These are phyloP conservation scores for Amaranthus palmeri DNA, from an alignment of 148 eudicot species.

Conservation along the genomic window DNA sequence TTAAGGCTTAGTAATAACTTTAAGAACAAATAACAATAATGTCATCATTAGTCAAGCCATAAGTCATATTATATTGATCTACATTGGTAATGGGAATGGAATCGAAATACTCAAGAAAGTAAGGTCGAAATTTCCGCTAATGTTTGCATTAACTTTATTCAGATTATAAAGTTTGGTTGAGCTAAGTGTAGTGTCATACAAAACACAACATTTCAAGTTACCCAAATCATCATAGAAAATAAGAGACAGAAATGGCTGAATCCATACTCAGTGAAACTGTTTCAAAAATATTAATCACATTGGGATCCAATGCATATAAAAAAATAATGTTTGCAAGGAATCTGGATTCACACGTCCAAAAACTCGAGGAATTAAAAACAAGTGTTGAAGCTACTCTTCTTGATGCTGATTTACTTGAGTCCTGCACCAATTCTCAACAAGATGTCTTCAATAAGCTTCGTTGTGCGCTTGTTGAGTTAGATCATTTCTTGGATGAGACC, in stretches of 20 bases:
- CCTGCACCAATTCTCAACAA: not conserved
- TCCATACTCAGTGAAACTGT: not conserved
- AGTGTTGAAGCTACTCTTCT: slow-evolving; percentile 7
- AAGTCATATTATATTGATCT: too few relatives aligned
- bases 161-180: too few relatives aligned
- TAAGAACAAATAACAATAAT: too few relatives aligned
- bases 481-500: slow-evolving; percentile 12
- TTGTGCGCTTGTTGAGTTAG: not conserved
- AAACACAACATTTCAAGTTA: too few relatives aligned
- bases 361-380: not conserved
- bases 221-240: too few relatives aligned
- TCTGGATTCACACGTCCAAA: not conserved
- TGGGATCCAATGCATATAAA: not conserved
- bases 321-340: not conserved
- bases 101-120: too few relatives aligned
- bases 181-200: too few relatives aligned
- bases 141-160: too few relatives aligned
- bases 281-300: not conserved
- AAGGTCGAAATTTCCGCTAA: too few relatives aligned
- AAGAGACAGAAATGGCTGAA: slow-evolving; percentile 17
- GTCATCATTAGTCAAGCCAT: too few relatives aligned
- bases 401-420: not conserved
- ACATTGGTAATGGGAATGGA: too few relatives aligned
- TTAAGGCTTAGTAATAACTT: too few relatives aligned
- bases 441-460: not conserved